These are phyloP conservation scores for Podaxis sp. DNA, from an alignment of 768 basidiomycete species.

Conservation along the genomic window DNA sequence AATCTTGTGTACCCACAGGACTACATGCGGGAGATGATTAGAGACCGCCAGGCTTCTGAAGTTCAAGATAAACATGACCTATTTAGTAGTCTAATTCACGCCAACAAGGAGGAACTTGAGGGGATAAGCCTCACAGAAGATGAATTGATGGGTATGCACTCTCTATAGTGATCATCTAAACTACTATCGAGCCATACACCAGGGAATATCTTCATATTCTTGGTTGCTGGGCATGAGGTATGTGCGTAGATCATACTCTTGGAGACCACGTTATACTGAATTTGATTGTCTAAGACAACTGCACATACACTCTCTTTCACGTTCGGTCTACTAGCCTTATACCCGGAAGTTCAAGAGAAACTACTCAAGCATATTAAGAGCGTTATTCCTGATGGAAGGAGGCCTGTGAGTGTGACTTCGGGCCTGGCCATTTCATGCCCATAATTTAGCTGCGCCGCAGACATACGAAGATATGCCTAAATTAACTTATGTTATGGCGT, in stretches of 20 bases:
- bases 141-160: constrained; percentile 39
- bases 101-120: constrained; percentile 41
- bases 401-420: constrained; percentile 26
- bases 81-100: constrained; percentile 50
- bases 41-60: constrained; percentile 34
- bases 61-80: constrained; percentile 48
- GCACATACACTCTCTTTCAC: constrained; percentile 35
- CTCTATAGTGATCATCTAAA: background rate
- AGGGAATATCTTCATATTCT: constrained; percentile 50
- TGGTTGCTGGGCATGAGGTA: constrained; percentile 66
- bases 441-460: constrained; percentile 19
- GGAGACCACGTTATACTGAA: background rate
- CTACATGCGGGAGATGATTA: constrained; percentile 57
- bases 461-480: constrained; percentile 41
- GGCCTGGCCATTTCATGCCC: background rate
- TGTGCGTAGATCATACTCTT: background rate
- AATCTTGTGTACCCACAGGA: constrained; percentile 16
- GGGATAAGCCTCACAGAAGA: constrained; percentile 38
- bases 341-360: constrained; percentile 36
- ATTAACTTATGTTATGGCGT: constrained; percentile 41
- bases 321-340: constrained; percentile 40
- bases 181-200: background rate
- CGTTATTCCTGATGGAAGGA: constrained; percentile 30
- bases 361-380: constrained; percentile 33
- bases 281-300: constrained; percentile 28